Base-by-base conservation (phyloP, 768 basidiomycete genomes). In the Tylopilus vinaceipallidus region DNA sequence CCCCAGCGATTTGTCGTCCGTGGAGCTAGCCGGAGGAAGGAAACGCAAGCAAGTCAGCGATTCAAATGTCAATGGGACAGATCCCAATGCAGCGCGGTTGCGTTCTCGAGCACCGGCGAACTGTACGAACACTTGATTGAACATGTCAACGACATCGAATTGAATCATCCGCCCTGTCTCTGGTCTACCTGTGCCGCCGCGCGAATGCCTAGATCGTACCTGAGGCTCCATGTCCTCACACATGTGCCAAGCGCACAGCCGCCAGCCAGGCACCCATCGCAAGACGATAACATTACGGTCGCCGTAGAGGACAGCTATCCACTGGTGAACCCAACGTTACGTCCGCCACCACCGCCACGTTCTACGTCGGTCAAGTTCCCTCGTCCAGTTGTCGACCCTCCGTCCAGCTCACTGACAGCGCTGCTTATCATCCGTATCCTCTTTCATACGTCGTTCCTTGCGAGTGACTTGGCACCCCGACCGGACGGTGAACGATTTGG, bases 401-500 rank as follows among this genome's bases (percentile, higher is more conserved):
- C 86, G 3, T 81, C 86, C 13, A 80, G 77, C 44, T 83, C 91
- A 4, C 79, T 95, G 29, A 87, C 90, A 0, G 86, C 93, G 3
- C 71, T 94, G 14, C 78, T 95, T 20, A 82, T 90, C 52, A 78
- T 95, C 40, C 87, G 94, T 9, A 83, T 92, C 50, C 75, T 95
- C 17, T 94, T 91, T 65, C 78, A 89, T 38, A 80, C 82, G 5
- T 81, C 92, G 2, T 91, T 91, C 59, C 84, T 85, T 17, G 80
- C 86, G 6, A 47, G 52, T 13, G 88, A 89, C 55, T 65, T 73
- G 2, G 78, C 78, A 5, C 88, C 88, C 27, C 77, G 88, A 23
- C 83, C 76, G 3, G 86, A 90, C 61, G 86, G 80, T 19, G 91
- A 95, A 50, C 88, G 90, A 55, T 95, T 94, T 66, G 93, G 93